Base-by-base conservation (phyloP, 345 rosid species). In the Clausena lansium region DNA sequence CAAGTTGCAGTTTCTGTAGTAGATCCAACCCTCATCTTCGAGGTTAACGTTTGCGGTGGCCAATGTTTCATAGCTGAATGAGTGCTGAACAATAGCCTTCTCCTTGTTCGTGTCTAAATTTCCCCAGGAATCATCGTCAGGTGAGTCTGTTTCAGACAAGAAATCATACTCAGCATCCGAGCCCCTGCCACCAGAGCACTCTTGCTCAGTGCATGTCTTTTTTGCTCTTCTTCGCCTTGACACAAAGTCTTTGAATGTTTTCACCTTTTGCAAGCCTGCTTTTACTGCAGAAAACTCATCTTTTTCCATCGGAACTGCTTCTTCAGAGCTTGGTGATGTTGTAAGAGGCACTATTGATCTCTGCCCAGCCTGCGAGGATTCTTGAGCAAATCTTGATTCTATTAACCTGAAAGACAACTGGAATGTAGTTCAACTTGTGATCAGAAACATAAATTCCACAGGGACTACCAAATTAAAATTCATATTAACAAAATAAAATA, bases 11-110 rank as follows among this genome's bases (percentile, higher is more conserved):
- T 86, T 79, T 59, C 87, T 86, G 75, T 84, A 87, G 77, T 87
- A 84, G 69, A 87, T 59, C 91, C 88, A 87, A 13, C 82, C 83
- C 75, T 90, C 92, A 24, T 84, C 91, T 78, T 81, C 85, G 10
- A 81, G 85, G n/a, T 67, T 82, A 20, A 74, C 63, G 54, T 89
- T 91, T 39, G 89, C 88, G 59, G 67, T 73, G 45, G 91, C 87
- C 79, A 91, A 65, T 65, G 91, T 79, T 80, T 86, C 88, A 62
- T 89, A 89, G 20, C 84, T 83, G 74, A 91, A 77, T 71, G 87
- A 81, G 60, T 80, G 73, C 39, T 67, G 68, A 74, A 77, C 67
- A 69, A 68, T 80, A 80, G 82, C 71, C 64, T 83, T 87, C 38
- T 79, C 80, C 75, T 79, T 82, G 27, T 30, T 70, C 52, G 74